Conservation (phyloP, 1,139 yeast genomes). For the Geotrichum histeridarum region DNA sequence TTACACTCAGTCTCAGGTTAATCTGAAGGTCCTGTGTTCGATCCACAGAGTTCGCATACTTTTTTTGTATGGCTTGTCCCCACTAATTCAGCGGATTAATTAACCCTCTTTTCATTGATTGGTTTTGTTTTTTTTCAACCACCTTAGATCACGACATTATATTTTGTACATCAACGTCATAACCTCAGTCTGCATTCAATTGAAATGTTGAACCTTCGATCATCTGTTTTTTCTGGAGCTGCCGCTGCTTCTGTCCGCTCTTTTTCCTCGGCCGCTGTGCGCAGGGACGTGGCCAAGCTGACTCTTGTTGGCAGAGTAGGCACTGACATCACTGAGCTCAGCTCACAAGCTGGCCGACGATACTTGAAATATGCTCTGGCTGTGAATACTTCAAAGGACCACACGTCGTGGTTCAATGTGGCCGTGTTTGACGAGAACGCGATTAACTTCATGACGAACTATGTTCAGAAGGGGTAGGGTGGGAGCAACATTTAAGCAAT, state of each 20-base stretch:
- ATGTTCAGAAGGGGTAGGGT: conserved; percentile 49
- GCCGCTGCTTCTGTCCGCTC: conserved; percentile 30
- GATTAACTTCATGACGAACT: conserved; percentile 49
- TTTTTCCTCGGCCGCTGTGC: conserved; percentile 40
- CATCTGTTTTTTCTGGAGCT: not conserved
- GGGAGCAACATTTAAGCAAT: no score
- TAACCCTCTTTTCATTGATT: not conserved
- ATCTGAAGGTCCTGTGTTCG: conserved; percentile 86
- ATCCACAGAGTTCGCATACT: conserved; percentile 80
- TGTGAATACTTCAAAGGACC: conserved; percentile 49
- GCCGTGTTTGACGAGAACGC: conserved; percentile 53
- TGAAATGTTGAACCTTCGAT: conserved; percentile 1
- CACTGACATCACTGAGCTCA: conserved; percentile 40
- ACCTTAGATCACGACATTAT: not conserved
- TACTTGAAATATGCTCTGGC: conserved; percentile 58
- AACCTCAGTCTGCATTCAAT: not conserved
- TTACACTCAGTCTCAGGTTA: conserved; percentile 5
- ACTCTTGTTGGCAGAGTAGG: conserved; percentile 54
- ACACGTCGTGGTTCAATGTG: conserved; percentile 59
- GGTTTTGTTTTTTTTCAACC: not conserved
- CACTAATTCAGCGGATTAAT: no score
- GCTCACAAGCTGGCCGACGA: conserved; percentile 46
- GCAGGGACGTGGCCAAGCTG: conserved; percentile 45
- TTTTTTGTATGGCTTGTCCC: conserved; percentile 15
- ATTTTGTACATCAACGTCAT: not conserved